Percentiles rank a stretch among this genome's conserved stretches.
phyloP scores from a whole-genome alignment of 2,329 filamentous ascomycete genomes.

The Fusarium ambrosium region DNA sequence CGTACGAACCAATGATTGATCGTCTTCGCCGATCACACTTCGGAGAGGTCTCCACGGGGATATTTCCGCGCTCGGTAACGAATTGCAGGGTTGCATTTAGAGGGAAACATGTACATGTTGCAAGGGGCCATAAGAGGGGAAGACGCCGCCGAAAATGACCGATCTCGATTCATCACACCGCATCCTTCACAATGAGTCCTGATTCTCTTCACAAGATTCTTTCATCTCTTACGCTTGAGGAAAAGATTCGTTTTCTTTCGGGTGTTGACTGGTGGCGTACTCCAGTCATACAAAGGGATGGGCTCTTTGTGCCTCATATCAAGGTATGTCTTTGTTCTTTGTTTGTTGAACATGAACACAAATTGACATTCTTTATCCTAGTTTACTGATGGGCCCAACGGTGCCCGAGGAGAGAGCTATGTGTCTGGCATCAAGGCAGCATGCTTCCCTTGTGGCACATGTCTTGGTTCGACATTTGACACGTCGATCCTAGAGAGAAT shows the following conservation, averaged over 20 bases:
- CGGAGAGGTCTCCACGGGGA: background rate
- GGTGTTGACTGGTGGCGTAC: slow-evolving; percentile 1
- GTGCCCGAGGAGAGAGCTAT: background rate
- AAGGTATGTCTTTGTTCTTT: background rate
- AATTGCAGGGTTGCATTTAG: background rate
- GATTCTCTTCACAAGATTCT: background rate
- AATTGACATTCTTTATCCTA: background rate
- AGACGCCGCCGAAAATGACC: background rate
- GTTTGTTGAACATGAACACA: background rate
- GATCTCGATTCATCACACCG: background rate
- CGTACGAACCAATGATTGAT: background rate
- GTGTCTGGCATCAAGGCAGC: background rate
- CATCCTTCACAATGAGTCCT: background rate
- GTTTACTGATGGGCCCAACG: background rate
- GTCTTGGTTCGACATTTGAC: background rate
- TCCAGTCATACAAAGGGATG: background rate
- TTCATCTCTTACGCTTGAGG: background rate
- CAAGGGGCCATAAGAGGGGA: background rate
- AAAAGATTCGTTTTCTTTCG: background rate
- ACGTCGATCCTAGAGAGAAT: background rate
- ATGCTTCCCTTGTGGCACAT: background rate
- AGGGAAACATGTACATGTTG: background rate
- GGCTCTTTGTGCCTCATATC: background rate
- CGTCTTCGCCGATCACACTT: background rate
- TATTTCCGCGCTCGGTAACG: background rate